Evolutionary conservation across 176 grass and related monocot genomes (phyloP).

Genomic region (Thalia dealbata): DNA sequence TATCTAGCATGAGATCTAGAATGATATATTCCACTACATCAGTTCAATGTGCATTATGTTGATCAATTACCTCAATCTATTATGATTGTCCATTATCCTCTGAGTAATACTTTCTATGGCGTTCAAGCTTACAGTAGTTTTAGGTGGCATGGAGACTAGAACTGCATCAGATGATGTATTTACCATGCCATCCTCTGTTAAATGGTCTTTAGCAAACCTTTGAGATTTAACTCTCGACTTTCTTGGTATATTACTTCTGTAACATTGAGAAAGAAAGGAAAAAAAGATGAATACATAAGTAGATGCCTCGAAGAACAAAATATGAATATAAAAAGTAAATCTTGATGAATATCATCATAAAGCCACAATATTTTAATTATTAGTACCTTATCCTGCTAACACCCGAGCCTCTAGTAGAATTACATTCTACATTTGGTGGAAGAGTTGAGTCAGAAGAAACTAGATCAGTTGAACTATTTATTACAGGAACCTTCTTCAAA

Average conservation of each 20-base stretch:
- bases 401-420: background rate
- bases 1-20: background rate
- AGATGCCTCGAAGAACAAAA: background rate
- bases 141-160: slow-evolving; percentile 14
- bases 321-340: background rate
- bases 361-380: background rate
- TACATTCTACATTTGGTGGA: background rate
- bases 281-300: background rate
- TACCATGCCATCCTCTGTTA: background rate
- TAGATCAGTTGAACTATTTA: no score
- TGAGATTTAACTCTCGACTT: slow-evolving; percentile 6
- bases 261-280: background rate
- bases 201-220: background rate
- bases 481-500: no score
- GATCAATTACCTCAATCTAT: slow-evolving; percentile 9
- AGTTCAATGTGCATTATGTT: background rate
- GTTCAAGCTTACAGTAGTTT: background rate
- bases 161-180: slow-evolving; percentile 11
- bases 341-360: background rate
- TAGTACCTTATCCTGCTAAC: background rate
- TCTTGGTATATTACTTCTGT: background rate
- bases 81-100: slow-evolving; percentile 3
- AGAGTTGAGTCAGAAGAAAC: slow-evolving; percentile 2
- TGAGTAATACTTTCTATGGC: background rate
- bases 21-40: background rate